These are phyloP conservation scores for Ganoderma sp. DNA, from an alignment of 1,284 basidiomycete genomes.

Conservation along the genomic window DNA sequence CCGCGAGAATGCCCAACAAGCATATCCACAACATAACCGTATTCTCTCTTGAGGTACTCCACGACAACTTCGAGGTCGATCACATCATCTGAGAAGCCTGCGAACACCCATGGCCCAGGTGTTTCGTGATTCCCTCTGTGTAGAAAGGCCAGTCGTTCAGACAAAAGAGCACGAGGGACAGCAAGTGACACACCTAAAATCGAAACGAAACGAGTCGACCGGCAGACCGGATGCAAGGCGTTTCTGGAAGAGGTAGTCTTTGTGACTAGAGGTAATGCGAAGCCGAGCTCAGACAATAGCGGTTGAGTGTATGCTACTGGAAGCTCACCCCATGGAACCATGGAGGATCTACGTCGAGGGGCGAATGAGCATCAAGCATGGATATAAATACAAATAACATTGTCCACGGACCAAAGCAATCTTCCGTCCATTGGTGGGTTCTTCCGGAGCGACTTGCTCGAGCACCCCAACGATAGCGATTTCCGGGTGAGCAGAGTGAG, in stretches of 20 bases:
- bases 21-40: conserved; percentile 70
- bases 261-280: conserved; percentile 60
- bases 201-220: conserved; percentile 82
- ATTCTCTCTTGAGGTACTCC: conserved; percentile 58
- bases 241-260: conserved; percentile 83
- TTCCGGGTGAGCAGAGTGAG: conserved; percentile 55
- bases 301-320: too few species aligned
- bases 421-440: conserved; percentile 59
- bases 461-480: conserved; percentile 64
- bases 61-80: conserved; percentile 70
- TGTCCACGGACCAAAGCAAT: conserved; percentile 66
- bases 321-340: conserved; percentile 70
- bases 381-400: not conserved
- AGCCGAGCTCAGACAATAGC: conserved; percentile 3
- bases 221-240: conserved; percentile 71
- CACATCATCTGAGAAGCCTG: conserved; percentile 61
- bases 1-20: conserved; percentile 79
- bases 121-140: conserved; percentile 77
- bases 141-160: not conserved
- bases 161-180: not conserved
- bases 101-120: conserved; percentile 65
- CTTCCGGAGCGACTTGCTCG: conserved; percentile 60
- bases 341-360: conserved; percentile 65
- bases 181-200: conserved; percentile 68
- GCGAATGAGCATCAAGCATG: conserved; percentile 12